phyloP scores from a whole-genome alignment of 108 stramenopile genomes.

The Cyclotella atomus region DNA sequence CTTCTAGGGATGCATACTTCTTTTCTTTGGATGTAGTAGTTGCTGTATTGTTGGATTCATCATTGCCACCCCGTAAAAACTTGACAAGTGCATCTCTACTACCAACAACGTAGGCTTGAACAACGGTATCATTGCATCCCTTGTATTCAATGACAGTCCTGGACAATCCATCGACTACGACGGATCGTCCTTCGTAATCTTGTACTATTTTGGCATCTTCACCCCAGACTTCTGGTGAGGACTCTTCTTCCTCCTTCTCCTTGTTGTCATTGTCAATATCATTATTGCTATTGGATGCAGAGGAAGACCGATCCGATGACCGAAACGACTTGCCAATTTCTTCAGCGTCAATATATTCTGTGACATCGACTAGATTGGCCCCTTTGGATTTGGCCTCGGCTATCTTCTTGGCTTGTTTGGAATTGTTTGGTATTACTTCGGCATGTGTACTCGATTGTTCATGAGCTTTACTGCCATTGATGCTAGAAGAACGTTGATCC shows the following conservation, averaged over 20 bases:
- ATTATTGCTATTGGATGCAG: neutral
- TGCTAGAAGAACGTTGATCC: neutral
- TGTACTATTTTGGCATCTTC: conserved; percentile 79
- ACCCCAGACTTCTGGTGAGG: conserved; percentile 86
- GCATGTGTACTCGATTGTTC: neutral
- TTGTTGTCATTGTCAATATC: conserved; percentile 12
- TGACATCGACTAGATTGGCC: conserved; percentile 82
- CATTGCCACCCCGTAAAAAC: conserved; percentile 64
- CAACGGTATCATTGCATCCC: conserved; percentile 68
- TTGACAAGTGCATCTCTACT: conserved; percentile 70
- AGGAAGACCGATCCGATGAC: conserved; percentile 26
- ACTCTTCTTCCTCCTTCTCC: conserved; percentile 30
- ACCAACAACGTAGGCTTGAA: conserved; percentile 86
- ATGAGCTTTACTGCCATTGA: neutral
- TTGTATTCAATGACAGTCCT: conserved; percentile 74
- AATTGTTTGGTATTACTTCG: neutral
- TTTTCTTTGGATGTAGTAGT: neutral
- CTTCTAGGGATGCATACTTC: conserved; percentile 36
- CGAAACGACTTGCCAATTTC: conserved; percentile 61
- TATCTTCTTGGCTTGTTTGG: neutral
- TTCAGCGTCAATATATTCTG: conserved; percentile 67
- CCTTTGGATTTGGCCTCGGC: conserved; percentile 59
- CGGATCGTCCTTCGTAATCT: conserved; percentile 77
- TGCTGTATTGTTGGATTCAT: neutral
- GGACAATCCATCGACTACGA: conserved; percentile 75